A percentile compares a stretch with the other conserved stretches of the same genome.
phyloP scores from a whole-genome alignment of 805 yeast species.

The Barnettozyma botsteinii region DNA sequence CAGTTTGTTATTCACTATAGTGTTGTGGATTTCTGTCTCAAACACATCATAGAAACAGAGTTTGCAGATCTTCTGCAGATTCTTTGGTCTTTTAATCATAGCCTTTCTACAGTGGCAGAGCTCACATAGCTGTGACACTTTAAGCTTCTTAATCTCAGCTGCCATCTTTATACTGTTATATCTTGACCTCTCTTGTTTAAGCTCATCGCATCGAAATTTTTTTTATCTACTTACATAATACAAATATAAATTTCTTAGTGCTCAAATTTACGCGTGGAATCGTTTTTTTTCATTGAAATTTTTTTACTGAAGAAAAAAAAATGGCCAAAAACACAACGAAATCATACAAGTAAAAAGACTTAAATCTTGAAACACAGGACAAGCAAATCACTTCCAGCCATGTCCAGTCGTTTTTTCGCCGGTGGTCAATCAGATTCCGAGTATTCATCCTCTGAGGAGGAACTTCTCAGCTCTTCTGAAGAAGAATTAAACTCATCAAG shows the following conservation, averaged over 20 bases:
- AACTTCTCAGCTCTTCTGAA: conserved; percentile 37
- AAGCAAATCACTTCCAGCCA: conserved; percentile 27
- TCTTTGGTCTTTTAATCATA: conserved; percentile 86
- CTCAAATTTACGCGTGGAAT: conserved; percentile 14
- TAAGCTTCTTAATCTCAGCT: conserved; percentile 17
- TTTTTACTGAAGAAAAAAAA: conserved; percentile 16
- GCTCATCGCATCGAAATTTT: conserved; percentile 2
- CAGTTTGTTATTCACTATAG: conserved; percentile 63
- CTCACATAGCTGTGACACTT: conserved; percentile 59
- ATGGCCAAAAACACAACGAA: conserved; percentile 12
- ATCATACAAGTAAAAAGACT: neutral
- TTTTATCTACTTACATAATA: conserved; percentile 1
- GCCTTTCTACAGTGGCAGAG: conserved; percentile 80
- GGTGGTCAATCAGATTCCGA: conserved; percentile 39
- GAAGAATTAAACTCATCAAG: conserved; percentile 26
- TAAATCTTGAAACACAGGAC: no score
- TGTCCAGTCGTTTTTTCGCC: conserved; percentile 87
- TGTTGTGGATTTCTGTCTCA: conserved; percentile 92
- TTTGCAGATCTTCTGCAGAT: conserved; percentile 83
- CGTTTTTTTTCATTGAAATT: conserved; percentile 10
- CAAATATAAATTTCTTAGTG: neutral
- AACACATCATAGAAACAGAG: conserved; percentile 85
- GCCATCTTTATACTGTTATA: conserved; percentile 3
- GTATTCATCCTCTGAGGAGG: conserved; percentile 40
- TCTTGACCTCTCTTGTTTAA: neutral